Evolutionary conservation across 495 filamentous ascomycete genomes (phyloP), one percentile per base, ranked within the genome.

Genomic region (Daldinia grandis): DNA sequence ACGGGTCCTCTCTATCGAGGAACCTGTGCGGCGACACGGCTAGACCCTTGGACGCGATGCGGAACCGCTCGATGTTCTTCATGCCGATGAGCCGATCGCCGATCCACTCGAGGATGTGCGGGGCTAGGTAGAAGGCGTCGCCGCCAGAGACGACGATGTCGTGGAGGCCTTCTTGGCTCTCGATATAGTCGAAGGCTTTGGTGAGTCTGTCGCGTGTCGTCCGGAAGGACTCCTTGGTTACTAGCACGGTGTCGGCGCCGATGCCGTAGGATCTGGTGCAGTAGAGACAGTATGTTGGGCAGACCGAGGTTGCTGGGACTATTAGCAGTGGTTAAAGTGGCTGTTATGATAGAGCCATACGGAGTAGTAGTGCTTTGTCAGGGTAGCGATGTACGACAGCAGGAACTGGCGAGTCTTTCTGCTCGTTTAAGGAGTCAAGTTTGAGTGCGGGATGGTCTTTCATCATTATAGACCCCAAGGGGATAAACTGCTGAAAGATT

Each of bases 111-210:
- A 83, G 66, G 50, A 81, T 62, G 12, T 80, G 56, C 0, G 75
- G 76, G 10, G 72, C 56, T 1, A 87, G 77, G 55, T 86, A 85
- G 71, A 84, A 89, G 9, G 84, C 76, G 68, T 89, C 87, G 19
- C 87, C 87, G 7, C 87, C 87, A 0, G 87, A 89, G 5, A 89
- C 79, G 6, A 88, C 86, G 30, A 89, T 80, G 63, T 89, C 87
- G 19, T 81, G 78, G 9, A 88, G 71, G 0, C 51, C 75, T 0
- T 84, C 81, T 31, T 78, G 81, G 37, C 73, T 73, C 64, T 80
- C 79, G 59, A 89, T 86, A 72, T 89, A 86, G 8, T 79, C 69
- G 62, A 86, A 83, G 10, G 81, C 82, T 0, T 76, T 66, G 21
- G 86, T 76, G 79, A 86, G 85, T 10, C 81, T 78, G 28, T 66